Base-by-base conservation (phyloP, 140 eudicot genomes). In the Erigeron philadelphicus region DNA sequence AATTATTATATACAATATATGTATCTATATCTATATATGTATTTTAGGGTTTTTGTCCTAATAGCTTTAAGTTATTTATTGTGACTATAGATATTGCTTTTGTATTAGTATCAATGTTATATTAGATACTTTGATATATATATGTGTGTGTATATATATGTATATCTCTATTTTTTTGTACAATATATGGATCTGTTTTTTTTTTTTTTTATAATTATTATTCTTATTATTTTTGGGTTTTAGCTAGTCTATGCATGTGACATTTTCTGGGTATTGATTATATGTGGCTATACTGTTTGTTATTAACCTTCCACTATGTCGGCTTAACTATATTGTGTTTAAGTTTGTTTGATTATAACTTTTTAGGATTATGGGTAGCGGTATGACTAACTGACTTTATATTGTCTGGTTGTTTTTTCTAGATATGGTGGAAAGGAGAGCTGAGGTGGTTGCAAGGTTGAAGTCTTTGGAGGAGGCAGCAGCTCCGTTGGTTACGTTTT, bases 401-500 rank as follows among this genome's bases (percentile, higher is more conserved):
- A 6, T 56, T 56, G 0, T 56, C 0, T 55, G 8, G 9, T 31
- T 60, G 2, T 60, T 16, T 4, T 35, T 56, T 40, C 45, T 42
- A 93, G 99, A 89, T 64, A 93, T 93, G 99, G 87, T 93, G 81
- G 99, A 93, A 46, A 89, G 99, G 85, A 89, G 99, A 83, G 89
- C 67, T 9, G 97, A 87, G 77, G 99, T 93, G 48, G 96, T 93
- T 66, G 94, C 96, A 3, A 76, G 96, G 66, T 76, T 93, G 84
- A 93, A 93, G 86, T 85, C 95, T 9, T 65, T 93, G 83, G 99
- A 94, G 71, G 99, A 94, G 63, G 88, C 87, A 19, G 99, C 99
- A 1, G 96, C 97, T 15, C 99, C 99, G 0, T 81, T 94, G 82
- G 77, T 94, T n/a, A 72, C 84, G 1, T 94, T 94, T 66, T 80